Base-by-base conservation (phyloP, 2,329 filamentous ascomycete species). In the Ceratocystis eucalypticola region DNA sequence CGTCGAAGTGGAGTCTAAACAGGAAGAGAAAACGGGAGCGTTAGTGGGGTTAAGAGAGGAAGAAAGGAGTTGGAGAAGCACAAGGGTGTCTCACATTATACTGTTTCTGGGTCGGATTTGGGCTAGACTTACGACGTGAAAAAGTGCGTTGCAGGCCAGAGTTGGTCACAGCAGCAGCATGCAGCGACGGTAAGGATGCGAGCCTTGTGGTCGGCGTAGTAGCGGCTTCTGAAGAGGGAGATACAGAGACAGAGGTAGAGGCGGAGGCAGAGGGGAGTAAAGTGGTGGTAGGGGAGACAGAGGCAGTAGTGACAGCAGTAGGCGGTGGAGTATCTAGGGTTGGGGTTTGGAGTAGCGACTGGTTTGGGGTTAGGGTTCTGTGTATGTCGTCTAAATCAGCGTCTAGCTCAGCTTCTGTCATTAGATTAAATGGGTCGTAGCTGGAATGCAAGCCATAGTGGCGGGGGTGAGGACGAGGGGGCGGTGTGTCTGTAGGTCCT, bases 151-250 rank as follows among this genome's bases (percentile, higher is more conserved):
- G 85, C 33, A 91, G 82, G 64, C 89, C 84, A 33, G 88, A 87
- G 73, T 93, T 93, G 75, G 92, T 82, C 55, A 88, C 86, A 6
- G 88, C 88, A 12, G 89, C 85, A 64, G 88, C 88, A 73, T 88
- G 88, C 8, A 94, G 80, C 15, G 88, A 91, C 57, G 30, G 25
- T 20, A 37, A 12, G 10, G 33, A 44, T 12, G 10, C 25, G 37
- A 44, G 20, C 12, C 30, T 41, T 10, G 59, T n/a, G 30, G 41
- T 45, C 37, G 59, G 59, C 10, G 59, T 62, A 12, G 59, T 17
- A 10, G 59, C 33, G 17, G 30, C 12, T 20, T 17, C 53, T 6
- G 53, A 33, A 12, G 25, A 17, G 22, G 53, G 53, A 5, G 53
- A 57, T 28, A 30, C 28, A 28, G 22, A 57, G 20, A 15, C 30